Conservation (phyloP, 1,284 basidiomycete genomes). For the Mycena sp. region DNA sequence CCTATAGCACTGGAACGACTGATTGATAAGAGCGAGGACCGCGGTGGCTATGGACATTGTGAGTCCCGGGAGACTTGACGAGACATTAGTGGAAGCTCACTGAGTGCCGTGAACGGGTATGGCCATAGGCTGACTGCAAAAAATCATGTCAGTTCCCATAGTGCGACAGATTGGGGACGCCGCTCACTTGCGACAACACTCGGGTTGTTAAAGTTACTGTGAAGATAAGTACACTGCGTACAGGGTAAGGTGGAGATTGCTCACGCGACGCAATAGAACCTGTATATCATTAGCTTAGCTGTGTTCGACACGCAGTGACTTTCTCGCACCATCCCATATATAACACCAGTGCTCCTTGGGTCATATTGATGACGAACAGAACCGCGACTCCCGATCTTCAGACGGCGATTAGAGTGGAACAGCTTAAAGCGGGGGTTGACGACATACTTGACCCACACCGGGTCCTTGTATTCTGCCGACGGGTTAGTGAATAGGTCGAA, state of each 20-base stretch:
- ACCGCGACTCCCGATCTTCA: not conserved
- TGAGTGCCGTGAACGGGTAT: slow-evolving; percentile 3
- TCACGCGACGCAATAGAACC: slow-evolving; percentile 15
- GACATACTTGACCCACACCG: slow-evolving; percentile 4
- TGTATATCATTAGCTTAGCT: not conserved
- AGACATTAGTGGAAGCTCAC: not conserved
- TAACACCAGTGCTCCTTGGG: not conserved
- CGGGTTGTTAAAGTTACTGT: slow-evolving; percentile 9
- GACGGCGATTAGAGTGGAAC: not conserved
- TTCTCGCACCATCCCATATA: slow-evolving; percentile 8
- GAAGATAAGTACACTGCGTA: too few species aligned
- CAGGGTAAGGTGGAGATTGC: not conserved
- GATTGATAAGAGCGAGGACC: slow-evolving; percentile 4
- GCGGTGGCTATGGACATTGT: not conserved
- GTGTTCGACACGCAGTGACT: too few species aligned
- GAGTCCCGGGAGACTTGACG: too few species aligned
- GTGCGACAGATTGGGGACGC: not conserved
- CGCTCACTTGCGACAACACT: not conserved
- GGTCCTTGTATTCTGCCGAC: not conserved
- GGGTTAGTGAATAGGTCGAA: not conserved
- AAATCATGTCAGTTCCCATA: too few species aligned
- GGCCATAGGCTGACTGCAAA: slow-evolving; percentile 15
- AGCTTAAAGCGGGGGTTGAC: not conserved
- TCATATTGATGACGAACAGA: slow-evolving; percentile 1
- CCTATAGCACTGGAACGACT: slow-evolving; percentile 15